Conservation (phyloP, 169 alveolate genomes). For the Eimeria zaria region DNA sequence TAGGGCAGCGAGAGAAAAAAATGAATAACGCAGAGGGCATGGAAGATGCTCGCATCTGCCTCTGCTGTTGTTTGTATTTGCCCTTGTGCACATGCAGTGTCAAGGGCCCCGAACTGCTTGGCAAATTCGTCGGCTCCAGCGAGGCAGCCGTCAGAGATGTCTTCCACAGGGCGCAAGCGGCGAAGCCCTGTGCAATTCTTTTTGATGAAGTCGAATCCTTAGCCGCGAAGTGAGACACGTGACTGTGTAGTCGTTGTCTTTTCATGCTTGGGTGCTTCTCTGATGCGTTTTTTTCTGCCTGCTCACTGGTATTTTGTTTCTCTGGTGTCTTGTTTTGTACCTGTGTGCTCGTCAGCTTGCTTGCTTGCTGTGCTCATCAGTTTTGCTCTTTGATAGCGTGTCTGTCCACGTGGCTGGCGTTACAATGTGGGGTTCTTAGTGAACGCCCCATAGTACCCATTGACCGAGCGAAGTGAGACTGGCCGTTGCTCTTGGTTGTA, state of each 20-base stretch:
- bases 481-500: background rate
- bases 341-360: background rate
- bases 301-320: background rate
- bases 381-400: background rate
- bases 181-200: constrained; percentile 99
- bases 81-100: constrained; percentile 64
- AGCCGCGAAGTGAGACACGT: constrained; percentile 82
- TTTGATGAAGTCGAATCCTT: constrained; percentile 99
- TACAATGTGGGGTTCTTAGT: background rate
- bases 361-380: background rate
- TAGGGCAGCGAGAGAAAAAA: background rate
- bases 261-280: background rate
- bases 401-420: background rate
- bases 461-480: background rate
- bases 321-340: background rate
- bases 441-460: background rate
- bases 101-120: constrained; percentile 95
- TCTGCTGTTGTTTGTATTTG: background rate
- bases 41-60: background rate
- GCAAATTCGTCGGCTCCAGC: constrained; percentile 99
- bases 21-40: background rate
- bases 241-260: background rate
- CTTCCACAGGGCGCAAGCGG: constrained; percentile 98
- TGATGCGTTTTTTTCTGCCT: background rate
- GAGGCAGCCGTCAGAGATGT: constrained; percentile 98